Evolutionary conservation across 768 basidiomycete species (phyloP), one percentile per base, ranked within the genome.

Genomic region (Rhizopogon rudus): DNA sequence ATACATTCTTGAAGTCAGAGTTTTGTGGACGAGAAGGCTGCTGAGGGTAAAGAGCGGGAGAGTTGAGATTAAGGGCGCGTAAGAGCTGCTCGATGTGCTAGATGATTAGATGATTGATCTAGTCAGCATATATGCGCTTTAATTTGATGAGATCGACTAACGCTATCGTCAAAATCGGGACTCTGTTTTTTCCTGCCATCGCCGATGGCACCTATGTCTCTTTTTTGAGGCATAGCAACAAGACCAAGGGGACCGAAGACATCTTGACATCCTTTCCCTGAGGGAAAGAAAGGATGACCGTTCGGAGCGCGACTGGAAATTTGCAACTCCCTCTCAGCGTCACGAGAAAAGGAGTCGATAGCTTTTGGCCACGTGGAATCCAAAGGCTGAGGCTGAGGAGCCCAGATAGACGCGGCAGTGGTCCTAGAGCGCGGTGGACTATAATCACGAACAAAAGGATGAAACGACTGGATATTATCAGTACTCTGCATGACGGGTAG

Each of bases 31-130:
- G 75, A 41, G 75, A 59, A 28, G 80, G 76, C 59, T 74, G 67
- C 12, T 78, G 77, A 43, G 71, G 63, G 45, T 70, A 66, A 57
- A 81, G 83, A 59, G 76, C 80, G 13, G 90, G 90, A 31, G 90
- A 91, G 64, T 84, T 86, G 61, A 92, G 82, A 65, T 91, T 86
- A 48, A 92, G 75, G 13, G 87, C 83, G 40, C 90, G 84, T 53
- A 92, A 75, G 44, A 92, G 79, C 71, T 91, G 88, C 63, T 89
- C 88, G 57, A 91, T 85, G 64, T 89, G 86, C 87, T 90, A 58
- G 62, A 53, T 28, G 13, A 8, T n/a, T 6, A 20, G 28, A 35
- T 35, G 35, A 13, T 40, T 3, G n/a, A 16, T 33, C 14, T 28
- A 7, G 29, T 35, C 65, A 65, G 67, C 60, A 55, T 71, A 67